Conservation (phyloP, 306 rosid genomes). For the Malus fusca region DNA sequence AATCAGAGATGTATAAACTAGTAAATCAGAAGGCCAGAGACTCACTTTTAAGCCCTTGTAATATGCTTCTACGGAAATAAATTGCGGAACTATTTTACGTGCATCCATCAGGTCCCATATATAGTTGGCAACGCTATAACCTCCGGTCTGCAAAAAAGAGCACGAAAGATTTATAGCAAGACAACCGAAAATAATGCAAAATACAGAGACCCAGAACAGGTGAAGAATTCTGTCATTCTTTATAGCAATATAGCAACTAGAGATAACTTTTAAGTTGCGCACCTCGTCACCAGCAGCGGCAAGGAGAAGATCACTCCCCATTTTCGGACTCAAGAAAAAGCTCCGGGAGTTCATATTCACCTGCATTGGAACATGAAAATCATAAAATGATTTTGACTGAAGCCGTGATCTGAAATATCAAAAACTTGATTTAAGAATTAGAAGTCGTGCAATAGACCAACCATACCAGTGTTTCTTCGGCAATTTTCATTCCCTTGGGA, state of each 20-base stretch:
- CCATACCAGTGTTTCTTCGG: slow-evolving; percentile 69
- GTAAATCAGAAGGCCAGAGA: slow-evolving; percentile 9
- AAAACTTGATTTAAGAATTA: background rate
- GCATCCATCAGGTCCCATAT: slow-evolving; percentile 86
- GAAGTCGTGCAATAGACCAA: slow-evolving; percentile 14
- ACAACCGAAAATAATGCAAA: background rate
- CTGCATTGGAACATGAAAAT: slow-evolving; percentile 28
- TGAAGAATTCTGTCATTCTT: background rate
- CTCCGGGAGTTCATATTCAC: slow-evolving; percentile 50
- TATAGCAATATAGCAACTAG: background rate
- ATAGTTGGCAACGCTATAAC: slow-evolving; percentile 78
- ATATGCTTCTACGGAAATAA: slow-evolving; percentile 68
- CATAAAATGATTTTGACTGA: background rate
- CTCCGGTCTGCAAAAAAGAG: slow-evolving; percentile 60
- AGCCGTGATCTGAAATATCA: background rate
- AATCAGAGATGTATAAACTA: background rate
- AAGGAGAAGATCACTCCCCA: slow-evolving; percentile 63
- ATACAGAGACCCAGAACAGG: background rate
- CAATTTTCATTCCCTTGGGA: slow-evolving; percentile 82
- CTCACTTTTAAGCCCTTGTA: slow-evolving; percentile 81
- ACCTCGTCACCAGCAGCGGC: slow-evolving; percentile 87
- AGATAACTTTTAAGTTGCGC: background rate
- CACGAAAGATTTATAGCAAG: background rate
- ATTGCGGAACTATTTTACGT: slow-evolving; percentile 35
- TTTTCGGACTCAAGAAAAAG: slow-evolving; percentile 40